Conservation (phyloP, 805 yeast genomes). For the Spathaspora passalidarum region DNA sequence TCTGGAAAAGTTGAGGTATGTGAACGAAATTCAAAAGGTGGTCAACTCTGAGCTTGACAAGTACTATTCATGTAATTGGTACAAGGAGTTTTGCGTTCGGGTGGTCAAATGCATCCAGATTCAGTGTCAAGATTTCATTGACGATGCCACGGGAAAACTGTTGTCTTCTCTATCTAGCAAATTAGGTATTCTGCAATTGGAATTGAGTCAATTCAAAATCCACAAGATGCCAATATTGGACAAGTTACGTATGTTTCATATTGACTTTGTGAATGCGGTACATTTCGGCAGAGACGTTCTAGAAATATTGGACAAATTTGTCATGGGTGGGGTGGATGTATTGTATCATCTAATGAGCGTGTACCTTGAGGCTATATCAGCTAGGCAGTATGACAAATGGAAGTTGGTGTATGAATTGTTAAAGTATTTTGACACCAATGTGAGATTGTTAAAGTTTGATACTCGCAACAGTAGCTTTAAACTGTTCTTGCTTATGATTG, state of each 20-base stretch:
- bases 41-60: slow-evolving; percentile 27
- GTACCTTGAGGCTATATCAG: slow-evolving; percentile 21
- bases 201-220: slow-evolving; percentile 23
- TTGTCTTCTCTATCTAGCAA: slow-evolving; percentile 20
- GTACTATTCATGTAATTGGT: slow-evolving; percentile 19
- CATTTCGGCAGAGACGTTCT: slow-evolving; percentile 15
- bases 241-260: slow-evolving; percentile 14
- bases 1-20: slow-evolving; percentile 7
- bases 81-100: slow-evolving; percentile 28
- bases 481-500: slow-evolving; percentile 1
- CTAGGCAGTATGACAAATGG: slow-evolving; percentile 27
- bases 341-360: slow-evolving; percentile 28
- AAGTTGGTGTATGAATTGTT: slow-evolving; percentile 21
- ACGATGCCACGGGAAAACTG: slow-evolving; percentile 10
- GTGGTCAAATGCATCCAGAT: slow-evolving; percentile 22
- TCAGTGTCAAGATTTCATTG: slow-evolving; percentile 11
- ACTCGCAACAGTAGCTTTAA: slow-evolving; percentile 8
- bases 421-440: slow-evolving; percentile 16
- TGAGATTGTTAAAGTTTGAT: slow-evolving; percentile 15
- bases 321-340: slow-evolving; percentile 15
- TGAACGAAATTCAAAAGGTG: slow-evolving; percentile 15
- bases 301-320: slow-evolving; percentile 21
- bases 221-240: slow-evolving; percentile 15
- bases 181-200: slow-evolving; percentile 26
- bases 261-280: slow-evolving; percentile 9